A percentile compares a stretch with the other conserved stretches of the same genome.
Evolutionary conservation across 208 protist genomes (phyloP).

Genomic region (Crithidia acanthocephali): DNA sequence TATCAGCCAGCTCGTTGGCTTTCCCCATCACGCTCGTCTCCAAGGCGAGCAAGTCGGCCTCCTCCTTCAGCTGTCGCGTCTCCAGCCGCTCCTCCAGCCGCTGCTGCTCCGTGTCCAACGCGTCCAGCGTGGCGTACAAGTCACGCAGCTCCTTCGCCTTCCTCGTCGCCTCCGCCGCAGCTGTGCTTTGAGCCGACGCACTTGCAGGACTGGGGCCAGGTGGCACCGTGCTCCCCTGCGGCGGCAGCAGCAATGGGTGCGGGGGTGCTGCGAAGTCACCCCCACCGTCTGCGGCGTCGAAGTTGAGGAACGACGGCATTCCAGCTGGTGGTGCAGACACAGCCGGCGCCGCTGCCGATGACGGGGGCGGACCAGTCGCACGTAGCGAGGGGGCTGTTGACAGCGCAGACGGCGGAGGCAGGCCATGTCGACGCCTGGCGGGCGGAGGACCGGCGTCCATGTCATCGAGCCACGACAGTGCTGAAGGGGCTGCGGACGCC

Average conservation of each 20-base stretch:
- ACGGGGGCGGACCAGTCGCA: no score
- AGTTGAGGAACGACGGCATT: conserved; percentile 32
- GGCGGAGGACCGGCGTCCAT: conserved; percentile 4
- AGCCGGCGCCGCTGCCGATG: background rate
- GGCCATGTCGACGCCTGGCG: background rate
- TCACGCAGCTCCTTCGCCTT: conserved; percentile 32
- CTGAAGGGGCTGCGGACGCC: conserved; percentile 1
- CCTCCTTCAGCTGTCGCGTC: conserved; percentile 54
- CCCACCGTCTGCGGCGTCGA: background rate
- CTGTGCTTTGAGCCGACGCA: background rate
- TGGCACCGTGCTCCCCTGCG: background rate
- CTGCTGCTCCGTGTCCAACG: conserved; percentile 55
- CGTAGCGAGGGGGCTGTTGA: background rate
- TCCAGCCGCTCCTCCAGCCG: conserved; percentile 43
- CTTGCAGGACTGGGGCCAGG: background rate
- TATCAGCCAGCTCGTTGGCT: conserved; percentile 44
- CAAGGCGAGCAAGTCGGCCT: conserved; percentile 58
- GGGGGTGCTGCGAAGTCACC: background rate
- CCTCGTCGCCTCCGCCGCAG: conserved; percentile 8
- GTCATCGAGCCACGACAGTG: conserved; percentile 28
- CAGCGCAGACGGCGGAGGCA: background rate
- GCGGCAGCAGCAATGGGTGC: background rate
- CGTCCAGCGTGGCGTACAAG: conserved; percentile 48
- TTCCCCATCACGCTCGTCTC: conserved; percentile 61
- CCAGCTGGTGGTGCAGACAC: background rate